phyloP scores from a whole-genome alignment of 1,284 basidiomycete genomes.

The Heterobasidion irregulare region DNA sequence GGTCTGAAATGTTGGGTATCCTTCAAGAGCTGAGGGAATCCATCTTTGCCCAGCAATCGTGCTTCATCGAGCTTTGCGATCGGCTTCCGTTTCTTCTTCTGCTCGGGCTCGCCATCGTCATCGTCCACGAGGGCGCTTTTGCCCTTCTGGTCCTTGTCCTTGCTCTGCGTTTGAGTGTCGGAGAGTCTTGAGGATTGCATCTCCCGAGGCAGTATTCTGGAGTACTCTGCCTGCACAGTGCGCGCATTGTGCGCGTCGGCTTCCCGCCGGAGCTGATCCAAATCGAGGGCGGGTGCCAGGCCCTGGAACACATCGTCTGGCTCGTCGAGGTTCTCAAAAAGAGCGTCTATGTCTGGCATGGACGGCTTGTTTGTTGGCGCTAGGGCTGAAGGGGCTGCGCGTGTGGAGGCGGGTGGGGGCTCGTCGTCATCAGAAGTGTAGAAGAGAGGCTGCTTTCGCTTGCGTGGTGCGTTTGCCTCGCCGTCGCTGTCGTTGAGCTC shows the following conservation, averaged over 20 bases:
- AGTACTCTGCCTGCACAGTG: conserved; percentile 4
- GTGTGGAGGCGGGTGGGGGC: conserved; percentile 11
- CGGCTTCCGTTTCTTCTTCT: conserved; percentile 40
- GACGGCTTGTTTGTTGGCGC: neutral
- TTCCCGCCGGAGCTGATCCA: conserved; percentile 41
- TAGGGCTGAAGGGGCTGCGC: conserved; percentile 6
- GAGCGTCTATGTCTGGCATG: conserved; percentile 44
- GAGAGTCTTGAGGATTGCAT: conserved; percentile 4
- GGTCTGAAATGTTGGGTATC: conserved; percentile 68
- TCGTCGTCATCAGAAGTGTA: conserved; percentile 37
- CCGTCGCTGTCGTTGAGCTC: conserved; percentile 7
- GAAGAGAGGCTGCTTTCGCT: conserved; percentile 35
- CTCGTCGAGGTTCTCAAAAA: conserved; percentile 53
- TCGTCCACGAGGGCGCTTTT: conserved; percentile 10
- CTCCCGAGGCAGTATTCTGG: neutral
- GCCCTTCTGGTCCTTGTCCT: conserved; percentile 1
- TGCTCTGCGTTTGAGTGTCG: conserved; percentile 2
- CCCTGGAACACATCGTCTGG: conserved; percentile 27
- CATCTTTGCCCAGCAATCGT: conserved; percentile 59
- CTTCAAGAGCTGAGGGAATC: conserved; percentile 72
- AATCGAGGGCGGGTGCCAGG: conserved; percentile 38
- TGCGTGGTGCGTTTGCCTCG: conserved; percentile 5
- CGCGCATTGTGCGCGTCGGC: conserved; percentile 37
- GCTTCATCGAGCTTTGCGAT: conserved; percentile 65
- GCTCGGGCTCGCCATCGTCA: conserved; percentile 24